phyloP scores from a whole-genome alignment of 2,329 filamentous ascomycete genomes.

The Blastomyces silverae region DNA sequence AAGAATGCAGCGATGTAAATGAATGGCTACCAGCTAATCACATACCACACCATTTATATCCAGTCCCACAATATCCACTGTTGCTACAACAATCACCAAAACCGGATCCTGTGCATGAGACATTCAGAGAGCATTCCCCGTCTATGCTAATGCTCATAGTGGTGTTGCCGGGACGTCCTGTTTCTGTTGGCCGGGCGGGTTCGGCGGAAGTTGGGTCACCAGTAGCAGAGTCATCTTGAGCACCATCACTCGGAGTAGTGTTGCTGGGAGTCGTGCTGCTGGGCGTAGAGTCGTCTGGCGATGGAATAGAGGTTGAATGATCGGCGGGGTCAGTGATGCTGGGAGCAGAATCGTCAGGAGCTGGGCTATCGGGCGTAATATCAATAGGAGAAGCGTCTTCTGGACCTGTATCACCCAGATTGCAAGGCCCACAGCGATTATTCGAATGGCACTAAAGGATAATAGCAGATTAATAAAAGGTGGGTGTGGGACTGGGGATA shows the following conservation, averaged over 20 bases:
- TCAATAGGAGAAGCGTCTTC: background rate
- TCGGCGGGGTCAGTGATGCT: background rate
- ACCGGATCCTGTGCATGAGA: conserved; percentile 18
- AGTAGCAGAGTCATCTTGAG: background rate
- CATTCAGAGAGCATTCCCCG: conserved; percentile 17
- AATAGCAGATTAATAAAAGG: conserved; percentile 5
- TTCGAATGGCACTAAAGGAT: conserved; percentile 5
- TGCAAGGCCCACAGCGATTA: conserved; percentile 10
- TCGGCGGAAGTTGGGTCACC: background rate
- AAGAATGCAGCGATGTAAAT: background rate
- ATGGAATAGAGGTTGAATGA: background rate
- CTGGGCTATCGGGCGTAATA: background rate
- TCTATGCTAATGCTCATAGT: conserved; percentile 17
- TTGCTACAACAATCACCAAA: conserved; percentile 21
- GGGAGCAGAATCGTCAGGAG: background rate
- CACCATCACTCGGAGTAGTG: background rate
- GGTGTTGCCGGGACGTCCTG: background rate
- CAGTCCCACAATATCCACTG: conserved; percentile 20
- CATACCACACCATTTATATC: conserved; percentile 21
- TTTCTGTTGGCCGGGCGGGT: background rate
- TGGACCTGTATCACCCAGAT: background rate
- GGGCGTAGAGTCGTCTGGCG: background rate
- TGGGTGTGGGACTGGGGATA: background rate
- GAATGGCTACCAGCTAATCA: background rate
- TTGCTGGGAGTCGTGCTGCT: background rate